Base-by-base conservation (phyloP, 202 grass and related monocot species). In the Brachypodium distachyon region DNA sequence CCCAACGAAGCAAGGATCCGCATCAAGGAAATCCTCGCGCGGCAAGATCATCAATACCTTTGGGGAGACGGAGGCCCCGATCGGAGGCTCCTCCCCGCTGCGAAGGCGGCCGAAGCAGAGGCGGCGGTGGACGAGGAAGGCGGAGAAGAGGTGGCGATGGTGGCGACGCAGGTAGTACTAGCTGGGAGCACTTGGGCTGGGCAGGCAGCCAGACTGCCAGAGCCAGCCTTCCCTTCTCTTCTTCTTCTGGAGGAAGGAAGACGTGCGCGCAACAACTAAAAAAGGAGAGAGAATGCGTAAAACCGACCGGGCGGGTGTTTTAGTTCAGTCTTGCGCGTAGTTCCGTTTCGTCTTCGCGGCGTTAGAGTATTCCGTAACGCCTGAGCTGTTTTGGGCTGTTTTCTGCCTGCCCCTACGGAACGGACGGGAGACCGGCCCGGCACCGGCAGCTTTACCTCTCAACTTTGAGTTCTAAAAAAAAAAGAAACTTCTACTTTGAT, bases 191-290 rank as follows among this genome's bases (percentile, higher is more conserved):
- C n/a, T 50, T 65, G 57, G 56, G 12, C 14, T 66, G 19, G 38
- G 18, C 63, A 43, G 74, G 46, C 49, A 13, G 56, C 9, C 21
- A 9, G 62, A 54, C 60, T 3, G 50, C 51, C 60, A n/a, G n/a
- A n/a, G n/a, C n/a, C n/a, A n/a, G n/a, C n/a, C n/a, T n/a, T n/a
- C n/a, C 60, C 25, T 67, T 51, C 67, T 46, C 62, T 9, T 9
- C 62, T 47, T 8, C 59, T 36, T 62, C 47, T 49, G 17, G 27
- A 12, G 16, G 64, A 67, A 67, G 14, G 76, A 57, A 54, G 67
- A 79, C 88, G 88, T 90, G 88, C 71, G 77, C 59, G 84, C 81
- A 77, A 63, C 81, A 77, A 69, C 87, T 38, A 63, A 55, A 52
- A 21, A 8, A 22, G 31, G 64, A 34, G 18, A 4, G 62, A 40